Base-by-base conservation (phyloP, 75 land plant genomes). In the Sequoiadendron giganteum region DNA sequence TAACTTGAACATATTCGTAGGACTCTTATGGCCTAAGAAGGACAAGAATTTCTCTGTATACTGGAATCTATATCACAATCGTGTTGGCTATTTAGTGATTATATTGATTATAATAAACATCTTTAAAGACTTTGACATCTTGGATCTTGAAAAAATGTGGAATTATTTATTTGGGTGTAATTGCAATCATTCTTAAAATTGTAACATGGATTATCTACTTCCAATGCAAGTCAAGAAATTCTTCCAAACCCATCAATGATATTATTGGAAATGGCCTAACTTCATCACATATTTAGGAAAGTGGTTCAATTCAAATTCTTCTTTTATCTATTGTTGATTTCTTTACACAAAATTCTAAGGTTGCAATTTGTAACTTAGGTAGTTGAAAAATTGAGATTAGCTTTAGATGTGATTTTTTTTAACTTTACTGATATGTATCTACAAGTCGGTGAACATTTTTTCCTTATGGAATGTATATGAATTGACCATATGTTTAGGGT, bases 51-150 rank as follows among this genome's bases (percentile, higher is more conserved):
- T 86, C 87, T 85, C 93, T n/a, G 28, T 42, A 42, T 91, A 89
- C 87, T 96, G 97, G 97, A 93, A 95, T 82, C 86, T 93, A 49
- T 96, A 96, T 89, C 97, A 96, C 85, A 95, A 93, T 88, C 85
- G 86, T 2, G 42, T 92, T 18, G 96, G 96, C 5, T 96, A 96
- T 85, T 10, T 86, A 36, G 91, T 92, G 52, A 90, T 96, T 48
- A 70, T 92, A 32, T 84, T 95, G 43, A 87, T 14, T 15, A 13
- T 52, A 52, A 14, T 13, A 14, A 52, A 52, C 14, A 52, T 52
- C 16, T 45, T 45, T 91, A 90, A 92, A 55, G 96, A 95, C 14
- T 82, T 94, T n/a, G 84, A 92, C 72, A 88, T 94, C 85, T 49
- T 96, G 89, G 40, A 88, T 19, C 95, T 93, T 0, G 92, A 39